Conservation (phyloP, 2,329 filamentous ascomycete genomes). For the Colletotrichum tropicicola region DNA sequence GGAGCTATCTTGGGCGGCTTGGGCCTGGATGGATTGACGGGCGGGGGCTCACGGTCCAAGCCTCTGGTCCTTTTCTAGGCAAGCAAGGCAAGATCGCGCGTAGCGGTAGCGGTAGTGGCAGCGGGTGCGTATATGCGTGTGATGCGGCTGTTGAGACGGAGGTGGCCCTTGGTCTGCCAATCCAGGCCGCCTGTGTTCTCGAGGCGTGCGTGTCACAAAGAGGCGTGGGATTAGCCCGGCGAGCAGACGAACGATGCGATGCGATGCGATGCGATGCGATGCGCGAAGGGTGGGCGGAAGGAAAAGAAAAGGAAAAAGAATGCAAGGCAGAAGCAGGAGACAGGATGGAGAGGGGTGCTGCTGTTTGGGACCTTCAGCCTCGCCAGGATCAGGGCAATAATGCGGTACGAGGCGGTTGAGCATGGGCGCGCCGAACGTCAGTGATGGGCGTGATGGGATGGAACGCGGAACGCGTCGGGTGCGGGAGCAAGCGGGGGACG, state of each 20-base stretch:
- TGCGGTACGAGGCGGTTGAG: too few species aligned
- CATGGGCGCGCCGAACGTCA: too few species aligned
- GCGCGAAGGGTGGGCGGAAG: too few species aligned
- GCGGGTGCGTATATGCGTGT: constrained; percentile 5
- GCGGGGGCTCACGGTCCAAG: not conserved
- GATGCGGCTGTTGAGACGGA: constrained; percentile 18
- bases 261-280: too few species aligned
- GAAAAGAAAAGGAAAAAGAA: too few species aligned
- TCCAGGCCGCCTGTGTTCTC: not conserved
- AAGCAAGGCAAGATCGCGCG: not conserved
- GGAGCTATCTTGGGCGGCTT: not conserved
- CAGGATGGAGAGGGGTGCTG: not conserved
- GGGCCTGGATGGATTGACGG: not conserved
- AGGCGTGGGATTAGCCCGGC: too few species aligned
- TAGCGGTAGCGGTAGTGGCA: not conserved
- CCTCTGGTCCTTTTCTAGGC: not conserved
- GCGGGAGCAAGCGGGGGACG: too few species aligned
- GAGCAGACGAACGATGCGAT: too few species aligned
- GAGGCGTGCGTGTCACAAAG: too few species aligned
- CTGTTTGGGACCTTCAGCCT: constrained; percentile 2
- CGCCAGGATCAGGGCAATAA: constrained; percentile 6
- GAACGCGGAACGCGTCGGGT: too few species aligned
- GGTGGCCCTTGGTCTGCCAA: not conserved
- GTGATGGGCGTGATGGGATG: too few species aligned
- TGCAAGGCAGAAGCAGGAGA: not conserved